These are phyloP conservation scores for Cicer judaicum DNA, from an alignment of 306 rosid species.

Conservation along the genomic window DNA sequence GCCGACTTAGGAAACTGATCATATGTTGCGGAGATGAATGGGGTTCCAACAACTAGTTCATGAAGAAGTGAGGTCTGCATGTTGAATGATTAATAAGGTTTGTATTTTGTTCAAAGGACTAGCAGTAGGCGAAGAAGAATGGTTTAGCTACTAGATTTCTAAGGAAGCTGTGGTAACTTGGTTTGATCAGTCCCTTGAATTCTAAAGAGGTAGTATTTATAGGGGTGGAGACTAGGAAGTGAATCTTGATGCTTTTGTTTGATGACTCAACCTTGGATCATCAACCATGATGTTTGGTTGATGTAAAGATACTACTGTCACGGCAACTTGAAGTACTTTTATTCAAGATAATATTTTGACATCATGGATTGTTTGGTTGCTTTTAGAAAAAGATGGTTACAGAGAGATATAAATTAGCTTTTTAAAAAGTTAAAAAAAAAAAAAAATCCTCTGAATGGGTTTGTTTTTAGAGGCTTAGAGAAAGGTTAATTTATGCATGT, in stretches of 20 bases:
- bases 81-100: background rate
- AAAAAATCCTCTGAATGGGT: background rate
- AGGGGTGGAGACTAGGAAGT: conserved; percentile 32
- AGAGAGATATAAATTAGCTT: conserved; percentile 14
- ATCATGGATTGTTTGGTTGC: conserved; percentile 42
- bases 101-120: conserved; percentile 10
- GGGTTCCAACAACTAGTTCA: conserved; percentile 51
- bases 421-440: background rate
- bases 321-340: conserved; percentile 31
- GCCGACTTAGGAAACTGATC: conserved; percentile 43
- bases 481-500: background rate
- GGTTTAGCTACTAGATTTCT: conserved; percentile 6
- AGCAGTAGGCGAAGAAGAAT: conserved; percentile 16
- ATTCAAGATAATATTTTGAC: conserved; percentile 36
- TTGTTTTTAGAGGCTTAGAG: conserved; percentile 41
- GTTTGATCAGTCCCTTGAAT: conserved; percentile 35
- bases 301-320: background rate
- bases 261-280: conserved; percentile 46
- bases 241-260: conserved; percentile 18
- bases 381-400: conserved; percentile 34
- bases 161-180: conserved; percentile 30
- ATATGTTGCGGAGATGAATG: conserved; percentile 40
- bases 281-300: conserved; percentile 5
- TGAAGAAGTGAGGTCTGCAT: conserved; percentile 58
- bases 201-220: conserved; percentile 39